Conservation (phyloP, 2,329 filamentous ascomycete genomes). For the Drechslerella coelobrocha region DNA sequence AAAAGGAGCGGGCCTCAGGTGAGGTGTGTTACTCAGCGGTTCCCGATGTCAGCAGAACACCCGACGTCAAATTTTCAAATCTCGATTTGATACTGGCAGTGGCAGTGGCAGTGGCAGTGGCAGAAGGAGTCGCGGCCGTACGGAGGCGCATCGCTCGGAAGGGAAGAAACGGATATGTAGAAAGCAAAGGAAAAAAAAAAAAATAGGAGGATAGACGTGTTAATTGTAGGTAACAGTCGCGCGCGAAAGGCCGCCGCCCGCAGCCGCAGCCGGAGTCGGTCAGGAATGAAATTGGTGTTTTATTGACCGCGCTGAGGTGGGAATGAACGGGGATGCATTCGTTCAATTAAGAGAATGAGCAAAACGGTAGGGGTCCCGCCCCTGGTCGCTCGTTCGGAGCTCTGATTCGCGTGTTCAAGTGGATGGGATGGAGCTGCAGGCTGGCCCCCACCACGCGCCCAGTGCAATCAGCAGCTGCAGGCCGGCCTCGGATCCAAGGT, state of each 20-base stretch:
- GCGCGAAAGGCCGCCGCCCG: conserved; percentile 5
- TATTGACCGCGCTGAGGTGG: conserved; percentile 2
- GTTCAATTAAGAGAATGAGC: not conserved
- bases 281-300: conserved; percentile 1
- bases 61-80: not conserved
- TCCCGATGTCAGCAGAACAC: not conserved
- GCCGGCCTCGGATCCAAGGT: conserved; percentile 10
- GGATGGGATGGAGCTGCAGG: conserved; percentile 6
- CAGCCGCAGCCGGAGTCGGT: conserved; percentile 5
- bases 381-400: conserved; percentile 5
- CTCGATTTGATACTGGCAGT: conserved; percentile 1
- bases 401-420: conserved; percentile 25
- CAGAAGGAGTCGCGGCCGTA: conserved; percentile 1
- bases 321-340: not conserved
- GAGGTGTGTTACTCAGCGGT: not conserved
- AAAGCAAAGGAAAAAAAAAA: not conserved
- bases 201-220: not conserved
- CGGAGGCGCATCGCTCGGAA: not conserved
- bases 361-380: not conserved
- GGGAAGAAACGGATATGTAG: not conserved
- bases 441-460: conserved; percentile 11
- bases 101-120: not conserved
- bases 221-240: not conserved
- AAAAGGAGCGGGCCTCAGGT: not conserved
- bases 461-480: conserved; percentile 5